Base-by-base conservation (phyloP, 108 stramenopile species). In the Pseudonitzschia pungens region DNA sequence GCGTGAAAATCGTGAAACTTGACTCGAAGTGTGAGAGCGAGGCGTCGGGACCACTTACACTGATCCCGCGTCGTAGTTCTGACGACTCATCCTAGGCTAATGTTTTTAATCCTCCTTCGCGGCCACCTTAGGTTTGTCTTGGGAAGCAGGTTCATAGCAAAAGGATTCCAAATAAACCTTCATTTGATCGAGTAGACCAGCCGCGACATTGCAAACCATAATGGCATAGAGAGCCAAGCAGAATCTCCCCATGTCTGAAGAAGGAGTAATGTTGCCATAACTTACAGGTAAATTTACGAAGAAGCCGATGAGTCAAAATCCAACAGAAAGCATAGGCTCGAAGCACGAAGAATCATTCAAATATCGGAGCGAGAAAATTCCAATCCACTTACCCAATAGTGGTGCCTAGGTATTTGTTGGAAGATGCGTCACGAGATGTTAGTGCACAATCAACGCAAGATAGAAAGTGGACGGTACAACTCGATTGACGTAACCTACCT, bases 221-320 rank as follows among this genome's bases (percentile, higher is more conserved):
- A 87, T 73, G 29, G 86, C 86, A 72, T 82, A 84, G 20, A 84
- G 32, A 21, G 83, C 86, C 20, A 79, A 69, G 27, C 73, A 48
- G 28, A 87, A 50, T 48, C 80, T 79, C 0, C 83, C 81, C 15
- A 58, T 26, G 12, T 36, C 40, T 41, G 33, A 31, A 24, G 18
- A 22, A 24, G 29, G 59, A 24, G 24, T 24, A 12, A 33, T 33
- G 59, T 60, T 33, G 10, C 32, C 59, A 12, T 60, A 33, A 24
- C 32, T 60, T 2, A 8, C 14, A 7, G 43, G 65, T 51, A 10
- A 3, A 51, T n/a, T n/a, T n/a, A n/a, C n/a, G n/a, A n/a, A n/a
- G n/a, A n/a, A n/a, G n/a, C n/a, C n/a, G n/a, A n/a, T n/a, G n/a
- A n/a, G n/a, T n/a, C n/a, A n/a, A n/a, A n/a, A n/a, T n/a, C n/a